phyloP scores from a whole-genome alignment of 2,329 filamentous ascomycete species.

The Gaeumannomyces tritici region DNA sequence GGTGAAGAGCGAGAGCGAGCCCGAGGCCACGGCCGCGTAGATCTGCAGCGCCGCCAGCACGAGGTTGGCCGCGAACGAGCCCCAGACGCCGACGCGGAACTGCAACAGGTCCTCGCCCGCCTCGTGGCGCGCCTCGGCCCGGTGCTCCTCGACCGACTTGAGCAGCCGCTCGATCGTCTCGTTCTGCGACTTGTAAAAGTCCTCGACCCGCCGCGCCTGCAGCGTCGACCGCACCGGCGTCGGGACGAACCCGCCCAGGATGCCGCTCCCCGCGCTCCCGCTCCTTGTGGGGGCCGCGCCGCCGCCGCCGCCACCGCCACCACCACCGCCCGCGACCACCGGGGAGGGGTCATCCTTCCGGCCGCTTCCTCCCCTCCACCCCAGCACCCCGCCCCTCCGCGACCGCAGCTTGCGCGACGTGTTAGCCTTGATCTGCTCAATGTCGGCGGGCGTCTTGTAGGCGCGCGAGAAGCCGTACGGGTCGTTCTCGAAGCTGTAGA shows the following conservation, averaged over 20 bases:
- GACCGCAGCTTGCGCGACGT: slow-evolving; percentile 59
- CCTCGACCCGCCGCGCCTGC: slow-evolving; percentile 41
- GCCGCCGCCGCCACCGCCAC: not conserved
- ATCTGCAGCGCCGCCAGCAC: slow-evolving; percentile 71
- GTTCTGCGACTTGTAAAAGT: slow-evolving; percentile 87
- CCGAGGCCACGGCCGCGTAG: slow-evolving; percentile 77
- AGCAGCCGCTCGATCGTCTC: slow-evolving; percentile 86
- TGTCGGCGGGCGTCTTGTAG: slow-evolving; percentile 69
- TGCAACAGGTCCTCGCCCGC: slow-evolving; percentile 73
- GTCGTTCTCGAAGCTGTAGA: slow-evolving; percentile 56
- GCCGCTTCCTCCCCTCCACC: not conserved
- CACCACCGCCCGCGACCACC: too few species aligned
- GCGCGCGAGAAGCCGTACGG: slow-evolving; percentile 70
- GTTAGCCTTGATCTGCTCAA: slow-evolving; percentile 71
- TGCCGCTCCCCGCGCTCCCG: not conserved
- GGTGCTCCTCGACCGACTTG: slow-evolving; percentile 87
- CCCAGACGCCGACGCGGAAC: slow-evolving; percentile 56
- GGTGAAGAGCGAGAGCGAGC: slow-evolving; percentile 91
- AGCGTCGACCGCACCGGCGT: slow-evolving; percentile 20
- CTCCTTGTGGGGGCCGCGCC: not conserved
- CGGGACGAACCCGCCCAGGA: slow-evolving; percentile 16
- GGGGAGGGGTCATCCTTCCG: not conserved
- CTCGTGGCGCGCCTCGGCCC: slow-evolving; percentile 70
- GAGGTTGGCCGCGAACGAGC: slow-evolving; percentile 71
- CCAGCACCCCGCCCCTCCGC: not conserved